Evolutionary conservation across 345 rosid species (phyloP).

Genomic region (Clarkia xantiana): DNA sequence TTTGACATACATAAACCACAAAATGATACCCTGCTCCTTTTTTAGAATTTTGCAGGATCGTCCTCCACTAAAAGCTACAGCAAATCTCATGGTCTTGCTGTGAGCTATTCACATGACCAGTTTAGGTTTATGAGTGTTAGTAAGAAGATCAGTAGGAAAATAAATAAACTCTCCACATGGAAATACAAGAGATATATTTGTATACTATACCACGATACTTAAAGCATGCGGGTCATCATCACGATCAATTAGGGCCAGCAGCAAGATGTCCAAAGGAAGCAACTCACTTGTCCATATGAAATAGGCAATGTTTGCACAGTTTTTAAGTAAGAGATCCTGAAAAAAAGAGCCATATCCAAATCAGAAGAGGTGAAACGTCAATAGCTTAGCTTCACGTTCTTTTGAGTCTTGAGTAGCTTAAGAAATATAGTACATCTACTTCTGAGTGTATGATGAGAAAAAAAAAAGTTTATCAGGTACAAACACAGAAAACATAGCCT

Average conservation of each 20-base stretch:
- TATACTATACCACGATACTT: slow-evolving; percentile 60
- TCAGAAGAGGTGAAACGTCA: neutral
- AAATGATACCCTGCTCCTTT: too few relatives aligned
- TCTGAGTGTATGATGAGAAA: too few relatives aligned
- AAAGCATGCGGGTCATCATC: slow-evolving; percentile 95
- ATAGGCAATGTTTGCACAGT: slow-evolving; percentile 60
- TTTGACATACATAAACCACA: too few relatives aligned
- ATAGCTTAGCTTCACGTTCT: slow-evolving; percentile 1
- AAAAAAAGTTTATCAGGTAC: neutral
- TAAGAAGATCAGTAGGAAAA: too few relatives aligned
- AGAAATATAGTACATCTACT: too few relatives aligned
- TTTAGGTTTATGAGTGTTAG: too few relatives aligned
- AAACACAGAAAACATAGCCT: slow-evolving; percentile 1
- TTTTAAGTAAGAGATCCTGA: slow-evolving; percentile 57
- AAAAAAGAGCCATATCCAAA: slow-evolving; percentile 11
- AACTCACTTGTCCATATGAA: slow-evolving; percentile 85
- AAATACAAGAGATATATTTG: slow-evolving; percentile 5
- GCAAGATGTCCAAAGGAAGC: slow-evolving; percentile 89
- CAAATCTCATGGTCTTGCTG: too few relatives aligned
- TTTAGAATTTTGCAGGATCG: too few relatives aligned
- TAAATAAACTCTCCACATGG: neutral
- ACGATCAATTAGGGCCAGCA: slow-evolving; percentile 82
- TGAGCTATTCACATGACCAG: too few relatives aligned
- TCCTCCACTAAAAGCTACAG: too few relatives aligned
- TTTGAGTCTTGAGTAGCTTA: neutral